phyloP scores from a whole-genome alignment of 805 yeast genomes.

The Maudiozyma saulgeensis region DNA sequence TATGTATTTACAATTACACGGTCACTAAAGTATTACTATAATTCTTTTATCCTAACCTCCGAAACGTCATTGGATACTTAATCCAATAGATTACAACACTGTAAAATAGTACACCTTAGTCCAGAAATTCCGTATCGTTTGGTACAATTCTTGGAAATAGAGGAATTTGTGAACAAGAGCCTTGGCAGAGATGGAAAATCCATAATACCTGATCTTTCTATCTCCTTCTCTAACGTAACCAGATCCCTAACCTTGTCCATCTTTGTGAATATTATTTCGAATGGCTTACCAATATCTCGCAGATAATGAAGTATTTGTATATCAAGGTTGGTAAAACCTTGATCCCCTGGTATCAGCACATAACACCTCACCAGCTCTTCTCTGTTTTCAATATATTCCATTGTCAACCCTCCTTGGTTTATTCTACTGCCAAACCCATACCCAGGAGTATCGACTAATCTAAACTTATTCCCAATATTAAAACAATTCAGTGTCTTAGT shows the following conservation, averaged over 20 bases:
- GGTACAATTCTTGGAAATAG: conserved; percentile 25
- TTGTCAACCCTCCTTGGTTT: conserved; percentile 60
- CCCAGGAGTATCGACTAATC: conserved; percentile 83
- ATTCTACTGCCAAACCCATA: conserved; percentile 64
- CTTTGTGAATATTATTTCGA: conserved; percentile 70
- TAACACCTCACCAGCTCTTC: conserved; percentile 48
- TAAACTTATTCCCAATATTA: conserved; percentile 51
- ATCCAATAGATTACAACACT: conserved; percentile 38
- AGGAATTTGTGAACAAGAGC: conserved; percentile 44
- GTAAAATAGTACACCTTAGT: conserved; percentile 41
- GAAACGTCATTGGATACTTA: background rate
- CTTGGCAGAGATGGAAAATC: conserved; percentile 36
- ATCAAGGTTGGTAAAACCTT: conserved; percentile 55
- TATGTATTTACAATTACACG: too few species aligned
- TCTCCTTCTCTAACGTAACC: conserved; percentile 31
- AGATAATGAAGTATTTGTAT: conserved; percentile 41
- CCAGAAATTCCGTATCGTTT: conserved; percentile 46
- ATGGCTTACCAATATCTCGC: conserved; percentile 48
- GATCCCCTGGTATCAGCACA: conserved; percentile 49
- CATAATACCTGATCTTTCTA: conserved; percentile 32
- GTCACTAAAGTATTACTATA: too few species aligned
- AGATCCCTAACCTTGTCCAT: conserved; percentile 45
- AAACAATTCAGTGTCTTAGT: conserved; percentile 60
- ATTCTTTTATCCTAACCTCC: too few species aligned
- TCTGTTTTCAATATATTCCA: conserved; percentile 51